Base-by-base conservation (phyloP, 805 yeast species). In the Saccharomycopsis olivae region DNA sequence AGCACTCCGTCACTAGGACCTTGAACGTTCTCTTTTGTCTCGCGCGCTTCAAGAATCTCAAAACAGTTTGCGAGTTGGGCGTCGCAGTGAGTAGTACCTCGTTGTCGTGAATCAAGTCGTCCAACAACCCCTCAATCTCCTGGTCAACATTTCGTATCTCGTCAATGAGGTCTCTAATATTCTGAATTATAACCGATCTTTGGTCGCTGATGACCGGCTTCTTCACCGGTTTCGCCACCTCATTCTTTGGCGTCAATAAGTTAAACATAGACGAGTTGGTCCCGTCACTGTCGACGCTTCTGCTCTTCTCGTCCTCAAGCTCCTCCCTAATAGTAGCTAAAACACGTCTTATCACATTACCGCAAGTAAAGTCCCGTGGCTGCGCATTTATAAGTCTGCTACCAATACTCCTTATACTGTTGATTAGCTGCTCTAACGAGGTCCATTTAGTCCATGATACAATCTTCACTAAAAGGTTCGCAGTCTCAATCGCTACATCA, bases 81-180 rank as follows among this genome's bases (percentile, higher is more conserved):
- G 97, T 87, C n/a, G 97, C 96, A 0, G 96, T 85, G 39, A 86
- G 64, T 33, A 83, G 59, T 17, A 83, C 71, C 57, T 83, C 92
- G 54, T 87, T 82, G 53, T 92, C 96, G 59, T 89, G 97, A 55
- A 92, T 86, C 64, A 92, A 69, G 55, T 92, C 99, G 28, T 80
- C 81, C 14, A 95, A 81, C 78, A 87, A 84, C 44, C 78, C 73
- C 59, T 87, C 95, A 30, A 92, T 78, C 42, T 89, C 89, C 51
- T 89, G 97, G 53, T 86, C 88, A 33, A 84, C 82, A 51, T 82
- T 82, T 18, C 81, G 71, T 40, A 92, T 82, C 59, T 92, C 98
- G 59, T 92, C 97, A 41, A 88, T 76, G 43, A 92, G 68, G 51
- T 86, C 96, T 55, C 87, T 78, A 46, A 92, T 88, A 4, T 94